These are phyloP conservation scores for Parietichytrium sp. DNA, from an alignment of 108 stramenopile species.

Conservation along the genomic window DNA sequence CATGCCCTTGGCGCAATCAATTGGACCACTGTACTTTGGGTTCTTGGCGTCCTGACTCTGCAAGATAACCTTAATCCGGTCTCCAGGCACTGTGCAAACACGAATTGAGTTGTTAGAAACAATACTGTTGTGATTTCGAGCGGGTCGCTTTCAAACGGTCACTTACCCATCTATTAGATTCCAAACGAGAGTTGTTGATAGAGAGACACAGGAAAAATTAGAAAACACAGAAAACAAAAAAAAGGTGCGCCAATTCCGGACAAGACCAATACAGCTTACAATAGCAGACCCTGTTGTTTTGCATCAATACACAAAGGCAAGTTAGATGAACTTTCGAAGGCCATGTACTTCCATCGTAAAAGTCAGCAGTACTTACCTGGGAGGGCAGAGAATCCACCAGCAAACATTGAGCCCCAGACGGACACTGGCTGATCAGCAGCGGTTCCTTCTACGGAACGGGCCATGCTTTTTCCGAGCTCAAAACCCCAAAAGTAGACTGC, in stretches of 20 bases:
- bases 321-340: too few relatives aligned
- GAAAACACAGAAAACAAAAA: too few relatives aligned
- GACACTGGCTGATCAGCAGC: conserved; percentile 56
- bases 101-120: too few relatives aligned
- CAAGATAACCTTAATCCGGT: conserved; percentile 83
- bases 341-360: neutral
- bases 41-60: conserved; percentile 73
- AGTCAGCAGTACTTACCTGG: conserved; percentile 61
- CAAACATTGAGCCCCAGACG: conserved; percentile 66
- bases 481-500: conserved; percentile 87
- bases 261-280: too few relatives aligned
- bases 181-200: too few relatives aligned
- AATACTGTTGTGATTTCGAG: too few relatives aligned
- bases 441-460: conserved; percentile 43
- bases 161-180: too few relatives aligned
- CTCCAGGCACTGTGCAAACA: conserved; percentile 77
- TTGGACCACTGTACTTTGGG: conserved; percentile 66
- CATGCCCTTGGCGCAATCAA: conserved; percentile 67
- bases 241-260: too few relatives aligned
- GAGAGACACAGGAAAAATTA: too few relatives aligned
- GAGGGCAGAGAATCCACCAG: conserved; percentile 77
- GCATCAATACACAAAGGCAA: too few relatives aligned
- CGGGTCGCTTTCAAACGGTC: too few relatives aligned
- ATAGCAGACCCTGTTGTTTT: too few relatives aligned
- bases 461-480: conserved; percentile 71